Evolutionary conservation across 192 early-diverging fungal genomes (phyloP).

Genomic region (Linnemannia elongata): DNA sequence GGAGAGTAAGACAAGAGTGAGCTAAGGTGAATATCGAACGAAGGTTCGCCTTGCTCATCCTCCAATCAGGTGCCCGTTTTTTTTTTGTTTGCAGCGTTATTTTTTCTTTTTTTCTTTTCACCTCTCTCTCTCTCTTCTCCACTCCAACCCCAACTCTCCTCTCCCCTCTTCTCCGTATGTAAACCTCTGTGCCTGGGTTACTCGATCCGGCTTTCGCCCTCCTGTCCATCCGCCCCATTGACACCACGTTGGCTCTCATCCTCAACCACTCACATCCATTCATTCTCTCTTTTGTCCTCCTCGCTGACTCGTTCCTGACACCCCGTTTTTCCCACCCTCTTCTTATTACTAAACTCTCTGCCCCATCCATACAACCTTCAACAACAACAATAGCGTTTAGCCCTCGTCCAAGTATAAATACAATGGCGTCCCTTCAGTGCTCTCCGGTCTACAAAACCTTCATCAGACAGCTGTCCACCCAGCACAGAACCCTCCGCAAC

Average conservation of each 20-base stretch:
- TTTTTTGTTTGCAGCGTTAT: not conserved
- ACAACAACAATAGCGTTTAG: not conserved
- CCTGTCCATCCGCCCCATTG: conserved; percentile 10
- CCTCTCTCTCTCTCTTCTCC: not conserved
- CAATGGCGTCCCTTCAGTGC: conserved; percentile 47
- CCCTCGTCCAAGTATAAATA: conserved; percentile 25
- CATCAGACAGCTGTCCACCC: conserved; percentile 30
- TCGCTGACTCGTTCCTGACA: conserved; percentile 1
- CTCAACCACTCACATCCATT: not conserved
- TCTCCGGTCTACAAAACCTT: conserved; percentile 33
- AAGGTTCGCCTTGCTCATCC: not conserved
- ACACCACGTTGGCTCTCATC: not conserved
- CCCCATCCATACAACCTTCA: not conserved
- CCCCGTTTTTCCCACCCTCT: conserved; percentile 4
- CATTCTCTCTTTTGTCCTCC: not conserved
- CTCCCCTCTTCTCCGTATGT: not conserved
- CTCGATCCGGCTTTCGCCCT: not conserved
- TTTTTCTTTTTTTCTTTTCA: not conserved
- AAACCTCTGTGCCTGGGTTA: not conserved
- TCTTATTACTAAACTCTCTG: not conserved
- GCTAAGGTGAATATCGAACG: too few species aligned
- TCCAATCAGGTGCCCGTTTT: conserved; percentile 5
- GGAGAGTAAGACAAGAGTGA: too few species aligned
- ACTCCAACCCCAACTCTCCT: not conserved
- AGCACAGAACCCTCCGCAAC: conserved; percentile 12